Conservation (phyloP, 2,329 filamentous ascomycete species). For the Fusarium secorum region DNA sequence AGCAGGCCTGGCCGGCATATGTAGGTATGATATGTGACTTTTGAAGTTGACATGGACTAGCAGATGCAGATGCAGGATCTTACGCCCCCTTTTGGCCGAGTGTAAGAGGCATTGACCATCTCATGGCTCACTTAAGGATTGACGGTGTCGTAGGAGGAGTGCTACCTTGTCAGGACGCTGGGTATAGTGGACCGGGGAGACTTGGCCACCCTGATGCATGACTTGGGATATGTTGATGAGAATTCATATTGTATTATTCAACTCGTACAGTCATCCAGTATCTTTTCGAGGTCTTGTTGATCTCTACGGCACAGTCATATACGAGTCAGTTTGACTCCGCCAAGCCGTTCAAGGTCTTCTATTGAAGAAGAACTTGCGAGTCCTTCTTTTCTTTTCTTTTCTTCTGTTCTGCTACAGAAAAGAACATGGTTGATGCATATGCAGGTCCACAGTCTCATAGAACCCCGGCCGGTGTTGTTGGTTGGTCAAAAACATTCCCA, state of each 20-base stretch:
- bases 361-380: neutral
- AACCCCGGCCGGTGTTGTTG: neutral
- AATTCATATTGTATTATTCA: neutral
- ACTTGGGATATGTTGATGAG: neutral
- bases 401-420: neutral
- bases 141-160: neutral
- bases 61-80: neutral
- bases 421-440: conserved; percentile 1
- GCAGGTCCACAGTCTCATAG: conserved; percentile 9
- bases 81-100: conserved; percentile 3
- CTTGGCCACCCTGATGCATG: neutral
- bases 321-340: neutral
- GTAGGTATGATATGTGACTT: neutral
- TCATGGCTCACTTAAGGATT: conserved; percentile 1
- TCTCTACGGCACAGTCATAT: neutral
- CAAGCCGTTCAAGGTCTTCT: neutral
- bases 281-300: neutral
- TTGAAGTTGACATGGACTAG: neutral
- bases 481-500: neutral
- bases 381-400: neutral
- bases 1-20: neutral
- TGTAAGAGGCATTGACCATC: conserved; percentile 15
- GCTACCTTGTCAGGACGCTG: neutral
- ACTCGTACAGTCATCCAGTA: neutral
- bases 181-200: neutral